Evolutionary conservation across 495 filamentous ascomycete species (phyloP), one percentile per base, ranked within the genome.

Genomic region (Staphylotrichum longicolle): DNA sequence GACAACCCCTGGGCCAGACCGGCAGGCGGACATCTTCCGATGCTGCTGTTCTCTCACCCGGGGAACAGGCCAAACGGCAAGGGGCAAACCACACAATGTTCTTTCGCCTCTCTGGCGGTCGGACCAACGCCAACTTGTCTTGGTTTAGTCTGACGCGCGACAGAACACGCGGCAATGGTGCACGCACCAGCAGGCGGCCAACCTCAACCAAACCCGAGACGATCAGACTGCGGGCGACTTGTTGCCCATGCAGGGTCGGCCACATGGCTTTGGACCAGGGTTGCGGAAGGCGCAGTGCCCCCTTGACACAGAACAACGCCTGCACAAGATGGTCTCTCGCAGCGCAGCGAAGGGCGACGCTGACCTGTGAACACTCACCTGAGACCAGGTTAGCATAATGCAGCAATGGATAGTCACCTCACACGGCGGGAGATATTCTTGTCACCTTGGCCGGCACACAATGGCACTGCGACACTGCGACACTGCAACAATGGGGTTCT

Each of bases 221-320:
- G 35, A 55, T 55, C 20, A 40, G 8, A 5, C 35, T 32, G 39
- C 55, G 34, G 32, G 15, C 44, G 34, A n/a, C 30, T 40, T 37
- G 44, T 32, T 14, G 5, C 35, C 37, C 6, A 58, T 62, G 60
- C 54, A 63, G 54, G 60, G 60, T 62, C 52, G 42, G 60, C 60
- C 60, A 63, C 60, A 63, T 63, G 60, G 60, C 47, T 63, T 53
- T 63, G 37, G 47, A 46, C 60, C 54, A 45, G 54, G 60, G 60
- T 4, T 27, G 14, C 3, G 5, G 48, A 11, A 33, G 47, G 27
- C 3, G 10, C 30, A 11, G 3, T 6, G n/a, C 45, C 20, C 10
- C 45, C 4, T 20, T 47, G 15, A 11, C 7, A n/a, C 20, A 7
- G 3, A 12, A 11, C 5, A 12, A 46, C 42, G 15, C 45, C 4